Evolutionary conservation across 345 rosid species (phyloP).

Genomic region (Pistacia vera): DNA sequence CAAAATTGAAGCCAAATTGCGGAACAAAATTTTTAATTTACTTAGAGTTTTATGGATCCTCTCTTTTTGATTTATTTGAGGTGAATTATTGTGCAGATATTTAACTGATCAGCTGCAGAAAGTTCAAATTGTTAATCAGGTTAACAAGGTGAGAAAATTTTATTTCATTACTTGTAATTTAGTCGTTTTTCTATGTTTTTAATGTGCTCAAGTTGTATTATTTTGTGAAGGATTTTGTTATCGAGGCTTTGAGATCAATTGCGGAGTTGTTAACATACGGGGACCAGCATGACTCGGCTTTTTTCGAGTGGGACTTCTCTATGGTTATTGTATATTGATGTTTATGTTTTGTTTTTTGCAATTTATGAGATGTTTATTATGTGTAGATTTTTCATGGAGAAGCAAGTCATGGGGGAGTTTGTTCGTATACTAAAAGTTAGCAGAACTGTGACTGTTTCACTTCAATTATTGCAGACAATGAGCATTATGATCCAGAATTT

Average conservation of each 20-base stretch:
- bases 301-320: conserved; percentile 81
- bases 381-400: conserved; percentile 91
- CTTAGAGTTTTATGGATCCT: background rate
- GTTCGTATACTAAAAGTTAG: conserved; percentile 74
- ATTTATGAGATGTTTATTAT: conserved; percentile 13
- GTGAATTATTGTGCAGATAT: conserved; percentile 50
- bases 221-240: conserved; percentile 70
- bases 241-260: conserved; percentile 94
- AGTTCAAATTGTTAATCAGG: conserved; percentile 72
- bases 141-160: conserved; percentile 60
- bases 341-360: background rate
- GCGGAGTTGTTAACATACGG: conserved; percentile 97
- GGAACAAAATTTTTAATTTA: no score
- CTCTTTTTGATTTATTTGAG: background rate
- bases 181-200: conserved; percentile 5
- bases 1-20: no score
- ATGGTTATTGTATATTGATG: conserved; percentile 4
- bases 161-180: background rate
- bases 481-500: conserved; percentile 97
- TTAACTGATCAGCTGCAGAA: conserved; percentile 82
- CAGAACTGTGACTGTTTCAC: conserved; percentile 62
- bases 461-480: conserved; percentile 95
- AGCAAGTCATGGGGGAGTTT: conserved; percentile 97
- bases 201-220: conserved; percentile 19
- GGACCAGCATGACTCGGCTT: conserved; percentile 83